Evolutionary conservation across 2,329 filamentous ascomycete species (phyloP).

Genomic region (Colletotrichum kahawae): DNA sequence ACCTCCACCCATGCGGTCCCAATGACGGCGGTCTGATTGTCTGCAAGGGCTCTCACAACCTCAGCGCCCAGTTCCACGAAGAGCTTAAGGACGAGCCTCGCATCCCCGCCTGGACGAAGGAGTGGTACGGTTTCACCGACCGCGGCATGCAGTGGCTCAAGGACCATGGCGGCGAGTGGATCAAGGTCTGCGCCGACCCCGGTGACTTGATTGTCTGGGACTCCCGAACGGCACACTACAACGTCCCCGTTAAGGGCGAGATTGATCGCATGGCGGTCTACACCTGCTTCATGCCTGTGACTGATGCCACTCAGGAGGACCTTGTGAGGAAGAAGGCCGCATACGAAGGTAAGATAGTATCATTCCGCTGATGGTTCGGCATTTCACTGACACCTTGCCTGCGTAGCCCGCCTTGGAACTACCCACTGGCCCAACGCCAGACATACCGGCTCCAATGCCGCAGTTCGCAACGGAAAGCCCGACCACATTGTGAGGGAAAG

Average conservation of each 20-base stretch:
- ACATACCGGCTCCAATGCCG: constrained; percentile 31
- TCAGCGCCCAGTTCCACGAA: constrained; percentile 39
- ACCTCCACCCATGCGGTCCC: constrained; percentile 40
- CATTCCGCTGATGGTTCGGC: accelerated
- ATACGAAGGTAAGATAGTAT: constrained; percentile 33
- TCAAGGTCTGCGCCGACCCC: constrained; percentile 45
- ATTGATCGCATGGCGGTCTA: constrained; percentile 40
- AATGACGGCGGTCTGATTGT: constrained; percentile 39
- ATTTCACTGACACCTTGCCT: accelerated
- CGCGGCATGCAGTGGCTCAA: constrained; percentile 40
- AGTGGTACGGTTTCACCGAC: constrained; percentile 40
- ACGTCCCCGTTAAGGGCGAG: constrained; percentile 35
- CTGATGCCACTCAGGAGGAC: constrained; percentile 42
- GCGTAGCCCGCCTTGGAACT: constrained; percentile 37
- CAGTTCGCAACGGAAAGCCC: constrained; percentile 28
- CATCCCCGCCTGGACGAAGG: constrained; percentile 38
- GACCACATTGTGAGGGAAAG: constrained; percentile 37
- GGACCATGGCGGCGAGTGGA: constrained; percentile 34
- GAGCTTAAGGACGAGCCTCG: constrained; percentile 36
- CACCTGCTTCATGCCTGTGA: constrained; percentile 45
- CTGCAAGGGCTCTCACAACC: constrained; percentile 30
- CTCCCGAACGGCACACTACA: constrained; percentile 52
- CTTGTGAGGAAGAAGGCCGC: constrained; percentile 45
- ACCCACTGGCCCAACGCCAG: constrained; percentile 48
- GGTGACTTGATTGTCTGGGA: constrained; percentile 51